Conservation (phyloP, 352 stramenopile species). For the Globisporangium uncinulatum region DNA sequence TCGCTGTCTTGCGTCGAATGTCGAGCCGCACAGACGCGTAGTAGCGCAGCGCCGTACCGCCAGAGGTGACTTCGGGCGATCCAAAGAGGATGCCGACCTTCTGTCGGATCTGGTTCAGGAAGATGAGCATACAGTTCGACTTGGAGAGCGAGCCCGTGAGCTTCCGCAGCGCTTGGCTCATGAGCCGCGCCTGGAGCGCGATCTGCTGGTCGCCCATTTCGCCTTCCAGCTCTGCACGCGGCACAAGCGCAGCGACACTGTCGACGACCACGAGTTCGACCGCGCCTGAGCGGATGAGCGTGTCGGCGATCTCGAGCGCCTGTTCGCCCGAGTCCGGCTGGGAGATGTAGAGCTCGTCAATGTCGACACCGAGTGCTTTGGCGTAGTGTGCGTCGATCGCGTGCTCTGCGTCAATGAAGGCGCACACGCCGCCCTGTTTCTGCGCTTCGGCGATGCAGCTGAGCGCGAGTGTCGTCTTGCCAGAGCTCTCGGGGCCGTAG, state of each 20-base stretch:
- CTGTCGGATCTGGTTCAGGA: conserved; percentile 98
- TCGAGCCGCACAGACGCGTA: conserved; percentile 93
- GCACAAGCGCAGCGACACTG: conserved; percentile 96
- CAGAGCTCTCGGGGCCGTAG: conserved; percentile 97
- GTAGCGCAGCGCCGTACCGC: conserved; percentile 80
- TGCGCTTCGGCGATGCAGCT: conserved; percentile 96
- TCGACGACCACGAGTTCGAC: conserved; percentile 98
- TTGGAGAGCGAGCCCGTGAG: conserved; percentile 94
- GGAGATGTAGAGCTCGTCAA: conserved; percentile 95
- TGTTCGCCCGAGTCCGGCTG: conserved; percentile 98
- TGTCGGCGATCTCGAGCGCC: conserved; percentile 98
- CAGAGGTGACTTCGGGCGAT: conserved; percentile 96
- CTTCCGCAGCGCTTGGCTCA: conserved; percentile 97
- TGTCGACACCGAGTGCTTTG: conserved; percentile 90
- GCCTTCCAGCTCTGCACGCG: conserved; percentile 92
- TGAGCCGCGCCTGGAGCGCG: conserved; percentile 95
- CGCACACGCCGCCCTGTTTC: conserved; percentile 91
- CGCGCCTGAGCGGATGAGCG: conserved; percentile 92
- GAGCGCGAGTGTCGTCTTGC: conserved; percentile 98
- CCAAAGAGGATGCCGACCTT: conserved; percentile 98
- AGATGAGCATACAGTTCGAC: conserved; percentile 96
- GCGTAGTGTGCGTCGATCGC: conserved; percentile 97
- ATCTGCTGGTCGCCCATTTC: conserved; percentile 97
- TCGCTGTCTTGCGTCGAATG: conserved; percentile 91
- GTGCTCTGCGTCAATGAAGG: conserved; percentile 99